Evolutionary conservation across 176 grass and related monocot genomes (phyloP), one percentile per base, ranked within the genome.

Genomic region (Luzula sylvatica): DNA sequence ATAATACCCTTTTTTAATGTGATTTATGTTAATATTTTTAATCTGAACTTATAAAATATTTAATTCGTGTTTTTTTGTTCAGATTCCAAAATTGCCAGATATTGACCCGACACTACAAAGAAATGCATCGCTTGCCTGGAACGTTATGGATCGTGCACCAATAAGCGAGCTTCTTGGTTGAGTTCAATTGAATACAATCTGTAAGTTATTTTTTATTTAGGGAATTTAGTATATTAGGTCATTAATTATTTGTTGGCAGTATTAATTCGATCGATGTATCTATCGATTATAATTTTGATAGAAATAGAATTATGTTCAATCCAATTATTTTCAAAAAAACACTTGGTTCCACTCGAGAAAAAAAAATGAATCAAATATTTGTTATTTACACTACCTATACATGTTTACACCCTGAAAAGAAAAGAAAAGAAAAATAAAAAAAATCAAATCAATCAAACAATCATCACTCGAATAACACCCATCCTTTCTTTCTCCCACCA

Each of bases 81-180:
- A 90, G 92, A 98, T 98, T 82, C 85, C 92, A 20, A 98, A 98
- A 65, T 77, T 98, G 69, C 92, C 92, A 56, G 92, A 90, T 60
- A 98, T 90, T 49, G 92, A 98, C 38, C 81, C 81, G 0, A 26
- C 52, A 58, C 58, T 98, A 42, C 85, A 98, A 38, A 85, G 71
- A 15, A 98, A 83, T 30, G 85, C 92, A 38, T 55, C 56, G 24
- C 74, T 90, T 39, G 81, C 81, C 65, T 90, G 57, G 26, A 82
- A 75, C 60, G 71, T 87, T 30, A 98, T 98, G 81, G 81, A 98
- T 58, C 75, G 85, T 29, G 52, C 87, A 47, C 92, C 81, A 0
- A 77, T 98, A 72, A 98, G 75, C 22, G 85, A 98, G 69, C 85
- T 90, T 66, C 71, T 72, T 23, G 85, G 78, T 16, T 98, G 72